Percentiles rank a stretch among this genome's conserved stretches.
Evolutionary conservation across 257 asterid genomes (phyloP).

Genomic region (Salvia splendens): DNA sequence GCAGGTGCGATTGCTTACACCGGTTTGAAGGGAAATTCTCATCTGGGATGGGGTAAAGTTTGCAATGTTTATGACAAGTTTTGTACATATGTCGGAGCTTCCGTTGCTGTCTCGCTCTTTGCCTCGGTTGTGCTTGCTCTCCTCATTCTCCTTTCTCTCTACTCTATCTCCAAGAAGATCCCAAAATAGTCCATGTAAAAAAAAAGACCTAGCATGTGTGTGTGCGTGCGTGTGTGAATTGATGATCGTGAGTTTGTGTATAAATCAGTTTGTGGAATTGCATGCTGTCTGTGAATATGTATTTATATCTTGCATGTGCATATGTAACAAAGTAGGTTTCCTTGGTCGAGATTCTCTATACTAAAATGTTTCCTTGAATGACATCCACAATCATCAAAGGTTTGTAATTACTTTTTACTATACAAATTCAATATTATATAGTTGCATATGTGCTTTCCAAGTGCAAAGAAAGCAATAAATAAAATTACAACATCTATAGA

Average conservation of each 20-base stretch:
- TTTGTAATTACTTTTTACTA: too few relatives aligned
- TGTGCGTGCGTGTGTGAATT: background rate
- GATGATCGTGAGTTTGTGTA: background rate
- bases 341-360: too few relatives aligned
- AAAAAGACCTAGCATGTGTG: background rate
- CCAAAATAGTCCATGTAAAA: slow-evolving; percentile 42
- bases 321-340: too few relatives aligned
- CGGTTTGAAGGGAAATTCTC: slow-evolving; percentile 60
- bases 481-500: too few relatives aligned
- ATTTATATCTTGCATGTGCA: background rate
- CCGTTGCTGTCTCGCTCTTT: slow-evolving; percentile 51
- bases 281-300: background rate
- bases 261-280: too few relatives aligned
- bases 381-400: too few relatives aligned
- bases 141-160: slow-evolving; percentile 53
- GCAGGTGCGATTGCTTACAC: slow-evolving; percentile 61
- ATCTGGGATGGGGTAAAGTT: slow-evolving; percentile 50
- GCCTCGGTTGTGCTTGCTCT: slow-evolving; percentile 47
- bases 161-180: slow-evolving; percentile 58
- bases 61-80: slow-evolving; percentile 46
- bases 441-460: too few relatives aligned
- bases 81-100: slow-evolving; percentile 57
- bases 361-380: too few relatives aligned
- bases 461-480: too few relatives aligned
- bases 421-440: too few relatives aligned